Conservation (phyloP, 768 basidiomycete species). For the Naganishia vishniacii region DNA sequence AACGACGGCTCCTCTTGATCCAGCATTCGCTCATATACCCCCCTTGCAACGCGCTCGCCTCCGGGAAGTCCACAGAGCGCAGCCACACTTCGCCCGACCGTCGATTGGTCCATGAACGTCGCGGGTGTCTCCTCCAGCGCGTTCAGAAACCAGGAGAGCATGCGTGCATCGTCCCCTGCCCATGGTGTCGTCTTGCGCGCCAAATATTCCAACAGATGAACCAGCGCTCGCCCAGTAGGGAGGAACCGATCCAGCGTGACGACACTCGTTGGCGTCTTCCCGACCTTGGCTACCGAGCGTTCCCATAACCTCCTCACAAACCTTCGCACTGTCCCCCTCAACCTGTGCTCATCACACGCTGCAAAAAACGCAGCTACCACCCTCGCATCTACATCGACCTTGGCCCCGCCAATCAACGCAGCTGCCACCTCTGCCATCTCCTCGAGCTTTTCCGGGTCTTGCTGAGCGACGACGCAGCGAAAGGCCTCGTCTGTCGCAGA, state of each 20-base stretch:
- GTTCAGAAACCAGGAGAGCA: not conserved
- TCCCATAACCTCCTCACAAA: constrained; percentile 7
- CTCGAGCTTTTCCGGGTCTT: not conserved
- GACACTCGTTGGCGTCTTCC: not conserved
- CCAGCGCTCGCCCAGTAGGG: constrained; percentile 4
- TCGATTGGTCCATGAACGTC: not conserved
- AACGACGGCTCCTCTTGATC: not conserved
- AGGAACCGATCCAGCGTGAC: not conserved
- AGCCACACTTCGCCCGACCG: not conserved
- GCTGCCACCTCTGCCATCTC: not conserved
- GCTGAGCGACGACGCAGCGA: not conserved
- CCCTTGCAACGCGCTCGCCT: not conserved
- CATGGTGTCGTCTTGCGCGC: not conserved
- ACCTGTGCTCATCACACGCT: not conserved
- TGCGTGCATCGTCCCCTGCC: not conserved
- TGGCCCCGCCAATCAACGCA: not conserved
- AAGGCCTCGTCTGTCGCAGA: not conserved
- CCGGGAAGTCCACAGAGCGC: not conserved
- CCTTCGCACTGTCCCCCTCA: not conserved
- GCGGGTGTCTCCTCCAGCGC: not conserved
- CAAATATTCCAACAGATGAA: constrained; percentile 3
- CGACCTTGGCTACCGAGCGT: not conserved
- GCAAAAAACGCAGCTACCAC: constrained; percentile 4
- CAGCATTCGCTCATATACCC: constrained; percentile 4
- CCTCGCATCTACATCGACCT: not conserved